These are phyloP conservation scores for Podaxis rugospora DNA, from an alignment of 768 basidiomycete species.

Conservation along the genomic window DNA sequence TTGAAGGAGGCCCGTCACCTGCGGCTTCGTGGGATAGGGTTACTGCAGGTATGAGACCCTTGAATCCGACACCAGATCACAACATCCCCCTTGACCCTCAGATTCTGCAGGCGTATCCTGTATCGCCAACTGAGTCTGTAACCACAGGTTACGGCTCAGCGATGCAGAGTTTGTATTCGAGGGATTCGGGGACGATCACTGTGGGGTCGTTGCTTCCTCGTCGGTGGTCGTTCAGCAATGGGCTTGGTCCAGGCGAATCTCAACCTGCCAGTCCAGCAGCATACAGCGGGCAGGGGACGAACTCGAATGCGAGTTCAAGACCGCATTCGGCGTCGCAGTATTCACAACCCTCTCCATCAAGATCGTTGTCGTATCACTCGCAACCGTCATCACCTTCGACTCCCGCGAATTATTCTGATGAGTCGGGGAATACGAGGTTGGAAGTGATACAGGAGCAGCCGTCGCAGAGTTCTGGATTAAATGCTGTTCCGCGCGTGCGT, in stretches of 20 bases:
- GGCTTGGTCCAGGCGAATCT: neutral
- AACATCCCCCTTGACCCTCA: conserved; percentile 35
- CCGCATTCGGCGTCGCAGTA: conserved; percentile 9
- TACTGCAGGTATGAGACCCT: conserved; percentile 28
- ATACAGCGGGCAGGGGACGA: neutral
- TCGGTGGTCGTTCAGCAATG: conserved; percentile 29
- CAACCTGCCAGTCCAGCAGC: conserved; percentile 1
- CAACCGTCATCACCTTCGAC: conserved; percentile 8
- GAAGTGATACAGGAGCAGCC: neutral
- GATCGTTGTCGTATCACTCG: neutral
- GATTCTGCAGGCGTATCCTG: conserved; percentile 40
- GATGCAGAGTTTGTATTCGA: conserved; percentile 26
- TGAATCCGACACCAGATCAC: conserved; percentile 51
- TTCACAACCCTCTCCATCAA: neutral
- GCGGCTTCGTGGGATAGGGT: conserved; percentile 12
- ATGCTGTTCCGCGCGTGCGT: neutral
- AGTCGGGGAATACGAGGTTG: neutral
- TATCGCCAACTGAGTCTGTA: conserved; percentile 32
- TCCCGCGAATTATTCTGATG: conserved; percentile 7
- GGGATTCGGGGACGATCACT: conserved; percentile 33
- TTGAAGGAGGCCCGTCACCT: neutral
- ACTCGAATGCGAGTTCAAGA: neutral
- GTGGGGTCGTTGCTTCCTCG: conserved; percentile 34
- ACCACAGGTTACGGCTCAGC: conserved; percentile 25
- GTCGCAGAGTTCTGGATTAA: conserved; percentile 11